Conservation (phyloP, 1,139 yeast species). For the Yamadazyma sp. region DNA sequence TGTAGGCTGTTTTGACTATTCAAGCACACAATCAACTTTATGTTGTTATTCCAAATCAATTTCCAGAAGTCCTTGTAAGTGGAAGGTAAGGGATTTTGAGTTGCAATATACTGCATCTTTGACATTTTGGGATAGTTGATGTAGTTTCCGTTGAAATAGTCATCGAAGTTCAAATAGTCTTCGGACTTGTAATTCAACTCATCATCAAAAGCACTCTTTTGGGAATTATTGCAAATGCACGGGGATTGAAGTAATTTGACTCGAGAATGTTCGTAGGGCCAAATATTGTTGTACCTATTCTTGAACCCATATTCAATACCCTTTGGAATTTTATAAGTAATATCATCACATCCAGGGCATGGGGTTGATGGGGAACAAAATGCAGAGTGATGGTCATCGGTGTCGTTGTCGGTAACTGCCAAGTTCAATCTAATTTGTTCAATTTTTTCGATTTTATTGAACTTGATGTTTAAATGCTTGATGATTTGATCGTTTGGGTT, state of each 20-base stretch:
- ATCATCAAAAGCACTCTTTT: neutral
- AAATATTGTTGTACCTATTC: slow-evolving; percentile 45
- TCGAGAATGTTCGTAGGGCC: slow-evolving; percentile 49
- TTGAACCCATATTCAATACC: slow-evolving; percentile 48
- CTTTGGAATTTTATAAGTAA: slow-evolving; percentile 52
- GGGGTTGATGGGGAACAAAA: slow-evolving; percentile 45
- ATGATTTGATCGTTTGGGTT: slow-evolving; percentile 26
- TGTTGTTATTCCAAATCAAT: slow-evolving; percentile 50
- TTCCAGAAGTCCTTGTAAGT: slow-evolving; percentile 48
- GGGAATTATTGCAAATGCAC: slow-evolving; percentile 7
- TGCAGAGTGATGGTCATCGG: slow-evolving; percentile 14
- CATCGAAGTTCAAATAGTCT: slow-evolving; percentile 18
- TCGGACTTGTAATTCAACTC: slow-evolving; percentile 3
- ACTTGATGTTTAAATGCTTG: slow-evolving; percentile 35
- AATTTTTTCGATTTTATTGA: slow-evolving; percentile 47
- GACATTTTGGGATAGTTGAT: slow-evolving; percentile 23
- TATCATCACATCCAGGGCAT: slow-evolving; percentile 45
- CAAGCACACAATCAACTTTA: slow-evolving; percentile 67
- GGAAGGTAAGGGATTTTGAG: slow-evolving; percentile 42
- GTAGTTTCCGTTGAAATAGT: slow-evolving; percentile 46
- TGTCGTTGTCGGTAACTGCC: slow-evolving; percentile 19
- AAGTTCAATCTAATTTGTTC: slow-evolving; percentile 50
- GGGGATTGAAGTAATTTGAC: slow-evolving; percentile 29
- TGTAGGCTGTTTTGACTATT: slow-evolving; percentile 39
- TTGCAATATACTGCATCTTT: slow-evolving; percentile 37